Percentiles rank a stretch among this genome's conserved stretches.
Evolutionary conservation across 176 grass and related monocot genomes (phyloP).

Genomic region (Saccharum spontaneum): DNA sequence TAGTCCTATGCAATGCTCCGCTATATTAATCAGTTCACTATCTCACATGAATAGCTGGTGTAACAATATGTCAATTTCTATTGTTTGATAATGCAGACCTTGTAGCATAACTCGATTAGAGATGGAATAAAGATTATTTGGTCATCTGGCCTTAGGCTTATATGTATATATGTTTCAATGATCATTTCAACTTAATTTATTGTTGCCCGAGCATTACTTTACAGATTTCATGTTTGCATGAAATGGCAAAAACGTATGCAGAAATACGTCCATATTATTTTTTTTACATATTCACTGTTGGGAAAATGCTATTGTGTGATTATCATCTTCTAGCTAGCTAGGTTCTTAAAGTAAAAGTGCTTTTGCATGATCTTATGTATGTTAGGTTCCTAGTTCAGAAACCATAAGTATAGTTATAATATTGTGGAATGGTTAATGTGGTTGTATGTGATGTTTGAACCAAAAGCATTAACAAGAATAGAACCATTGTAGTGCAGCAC

Average conservation of each 20-base stretch:
- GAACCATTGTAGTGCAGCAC: background rate
- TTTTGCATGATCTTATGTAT: background rate
- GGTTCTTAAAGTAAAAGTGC: background rate
- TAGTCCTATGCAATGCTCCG: conserved; percentile 34
- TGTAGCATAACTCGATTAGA: conserved; percentile 30
- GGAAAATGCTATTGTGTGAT: background rate
- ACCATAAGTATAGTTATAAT: background rate
- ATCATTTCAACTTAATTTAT: background rate
- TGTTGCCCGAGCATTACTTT: background rate
- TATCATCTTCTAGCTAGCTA: background rate
- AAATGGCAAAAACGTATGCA: background rate
- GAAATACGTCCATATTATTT: background rate
- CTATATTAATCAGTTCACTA: conserved; percentile 25
- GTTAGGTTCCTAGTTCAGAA: background rate
- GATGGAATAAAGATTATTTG: conserved; percentile 47
- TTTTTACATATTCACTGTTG: background rate
- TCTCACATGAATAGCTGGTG: conserved; percentile 2
- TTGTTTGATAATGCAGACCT: conserved; percentile 5
- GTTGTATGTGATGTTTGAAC: background rate
- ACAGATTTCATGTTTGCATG: background rate
- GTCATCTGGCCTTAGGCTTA: background rate
- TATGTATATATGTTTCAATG: background rate
- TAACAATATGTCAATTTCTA: conserved; percentile 28
- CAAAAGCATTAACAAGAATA: background rate
- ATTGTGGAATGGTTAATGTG: background rate